A percentile compares a stretch with the other conserved stretches of the same genome.
Evolutionary conservation across 108 stramenopile genomes (phyloP).

Genomic region (Nitzschia sp.): DNA sequence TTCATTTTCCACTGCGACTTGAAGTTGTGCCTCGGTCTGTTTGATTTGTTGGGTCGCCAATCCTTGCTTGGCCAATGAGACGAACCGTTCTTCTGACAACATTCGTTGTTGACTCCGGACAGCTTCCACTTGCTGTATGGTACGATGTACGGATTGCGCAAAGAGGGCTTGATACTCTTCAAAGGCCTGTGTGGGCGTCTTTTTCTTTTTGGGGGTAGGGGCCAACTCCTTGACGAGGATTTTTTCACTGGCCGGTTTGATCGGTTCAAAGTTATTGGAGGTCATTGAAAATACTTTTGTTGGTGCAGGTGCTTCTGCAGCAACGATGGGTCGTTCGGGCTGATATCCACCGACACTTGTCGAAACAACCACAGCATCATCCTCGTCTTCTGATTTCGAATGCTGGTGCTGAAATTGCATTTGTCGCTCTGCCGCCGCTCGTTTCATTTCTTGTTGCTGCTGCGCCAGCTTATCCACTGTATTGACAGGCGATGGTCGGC

Average conservation of each 20-base stretch:
- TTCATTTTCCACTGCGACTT: conserved; percentile 76
- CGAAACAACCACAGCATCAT: conserved; percentile 18
- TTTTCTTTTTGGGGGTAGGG: conserved; percentile 21
- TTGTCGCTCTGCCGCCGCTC: conserved; percentile 37
- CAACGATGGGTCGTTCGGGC: background rate
- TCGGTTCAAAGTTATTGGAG: background rate
- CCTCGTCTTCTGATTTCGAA: conserved; percentile 1
- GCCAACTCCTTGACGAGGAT: background rate
- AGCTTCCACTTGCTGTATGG: conserved; percentile 30
- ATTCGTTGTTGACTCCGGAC: conserved; percentile 32
- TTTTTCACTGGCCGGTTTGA: background rate
- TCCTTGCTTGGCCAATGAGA: conserved; percentile 52
- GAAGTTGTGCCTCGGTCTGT: conserved; percentile 64
- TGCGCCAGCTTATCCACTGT: conserved; percentile 26
- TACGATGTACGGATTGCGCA: conserved; percentile 29
- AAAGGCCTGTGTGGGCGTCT: conserved; percentile 30
- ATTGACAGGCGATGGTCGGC: conserved; percentile 7
- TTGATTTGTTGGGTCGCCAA: conserved; percentile 62
- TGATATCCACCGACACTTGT: conserved; percentile 7
- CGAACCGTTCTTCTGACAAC: conserved; percentile 54
- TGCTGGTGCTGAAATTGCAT: conserved; percentile 7
- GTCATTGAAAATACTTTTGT: background rate
- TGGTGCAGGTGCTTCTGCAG: background rate
- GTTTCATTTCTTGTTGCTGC: conserved; percentile 37
- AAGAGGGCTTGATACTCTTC: conserved; percentile 37